phyloP scores from a whole-genome alignment of 2,329 filamentous ascomycete genomes.

The Cladosporium sp. region DNA sequence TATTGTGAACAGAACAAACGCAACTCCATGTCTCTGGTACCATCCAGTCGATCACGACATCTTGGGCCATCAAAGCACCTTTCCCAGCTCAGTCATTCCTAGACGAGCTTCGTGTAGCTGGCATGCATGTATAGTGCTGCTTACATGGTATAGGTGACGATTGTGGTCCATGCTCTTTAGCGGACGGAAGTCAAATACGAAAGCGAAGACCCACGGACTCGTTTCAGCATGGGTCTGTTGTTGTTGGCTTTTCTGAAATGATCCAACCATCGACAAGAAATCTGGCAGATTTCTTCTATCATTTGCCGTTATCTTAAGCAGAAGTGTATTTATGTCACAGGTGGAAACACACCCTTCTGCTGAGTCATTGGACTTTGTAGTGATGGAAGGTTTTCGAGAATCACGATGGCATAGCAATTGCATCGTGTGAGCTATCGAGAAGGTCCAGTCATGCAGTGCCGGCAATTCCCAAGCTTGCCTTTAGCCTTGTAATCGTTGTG shows the following conservation, averaged over 20 bases:
- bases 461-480: background rate
- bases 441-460: background rate
- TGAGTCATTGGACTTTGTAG: background rate
- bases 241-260: background rate
- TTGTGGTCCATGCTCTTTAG: background rate
- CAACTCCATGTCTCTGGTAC: background rate
- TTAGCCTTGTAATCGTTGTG: background rate
- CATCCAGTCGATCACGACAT: background rate
- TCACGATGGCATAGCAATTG: background rate
- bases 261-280: too few relatives aligned
- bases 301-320: background rate
- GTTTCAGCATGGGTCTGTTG: background rate
- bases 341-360: background rate
- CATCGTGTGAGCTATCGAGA: too few relatives aligned
- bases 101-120: background rate
- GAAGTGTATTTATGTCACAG: background rate
- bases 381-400: background rate
- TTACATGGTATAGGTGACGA: background rate
- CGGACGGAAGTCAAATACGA: background rate
- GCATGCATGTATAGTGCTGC: background rate
- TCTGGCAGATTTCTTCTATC: background rate
- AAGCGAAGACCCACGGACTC: background rate
- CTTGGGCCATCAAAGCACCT: too few relatives aligned
- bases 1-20: background rate
- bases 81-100: background rate